phyloP scores from a whole-genome alignment of 768 basidiomycete species.

The Boletus vermiculosoides region DNA sequence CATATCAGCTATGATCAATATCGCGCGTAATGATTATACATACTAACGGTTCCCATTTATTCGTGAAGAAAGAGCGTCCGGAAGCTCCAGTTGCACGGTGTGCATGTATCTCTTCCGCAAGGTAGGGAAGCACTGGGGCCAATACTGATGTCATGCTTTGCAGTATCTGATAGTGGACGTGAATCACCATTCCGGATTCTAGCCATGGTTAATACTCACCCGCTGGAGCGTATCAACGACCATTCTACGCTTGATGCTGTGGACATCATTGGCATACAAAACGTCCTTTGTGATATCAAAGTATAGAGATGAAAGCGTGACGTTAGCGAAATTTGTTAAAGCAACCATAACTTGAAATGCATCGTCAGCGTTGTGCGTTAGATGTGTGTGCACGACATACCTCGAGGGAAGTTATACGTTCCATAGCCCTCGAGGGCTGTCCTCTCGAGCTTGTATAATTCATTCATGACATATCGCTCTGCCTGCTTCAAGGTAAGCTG shows the following conservation, averaged over 20 bases:
- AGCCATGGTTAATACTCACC: constrained; percentile 38
- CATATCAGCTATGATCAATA: background rate
- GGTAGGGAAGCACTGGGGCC: constrained; percentile 85
- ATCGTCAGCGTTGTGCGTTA: background rate
- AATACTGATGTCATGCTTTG: constrained; percentile 65
- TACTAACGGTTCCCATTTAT: constrained; percentile 70
- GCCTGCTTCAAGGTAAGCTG: constrained; percentile 44
- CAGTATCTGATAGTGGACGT: constrained; percentile 48
- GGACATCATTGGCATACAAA: constrained; percentile 67
- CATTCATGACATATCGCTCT: constrained; percentile 85
- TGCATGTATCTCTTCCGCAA: constrained; percentile 82
- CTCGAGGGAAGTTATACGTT: constrained; percentile 78
- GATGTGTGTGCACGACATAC: constrained; percentile 37
- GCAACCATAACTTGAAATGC: constrained; percentile 59
- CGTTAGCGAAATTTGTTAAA: constrained; percentile 74
- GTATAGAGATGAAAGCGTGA: constrained; percentile 86
- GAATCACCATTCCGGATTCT: background rate
- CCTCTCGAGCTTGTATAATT: constrained; percentile 71
- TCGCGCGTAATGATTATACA: constrained; percentile 22
- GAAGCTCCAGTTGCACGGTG: constrained; percentile 18
- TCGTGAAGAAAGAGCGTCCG: constrained; percentile 62
- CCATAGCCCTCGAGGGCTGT: constrained; percentile 67
- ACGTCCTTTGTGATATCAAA: constrained; percentile 91
- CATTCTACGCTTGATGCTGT: constrained; percentile 55
- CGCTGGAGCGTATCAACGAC: constrained; percentile 71